These are phyloP conservation scores for Grosmannia huntii DNA, from an alignment of 2,329 filamentous ascomycete genomes.

Conservation along the genomic window DNA sequence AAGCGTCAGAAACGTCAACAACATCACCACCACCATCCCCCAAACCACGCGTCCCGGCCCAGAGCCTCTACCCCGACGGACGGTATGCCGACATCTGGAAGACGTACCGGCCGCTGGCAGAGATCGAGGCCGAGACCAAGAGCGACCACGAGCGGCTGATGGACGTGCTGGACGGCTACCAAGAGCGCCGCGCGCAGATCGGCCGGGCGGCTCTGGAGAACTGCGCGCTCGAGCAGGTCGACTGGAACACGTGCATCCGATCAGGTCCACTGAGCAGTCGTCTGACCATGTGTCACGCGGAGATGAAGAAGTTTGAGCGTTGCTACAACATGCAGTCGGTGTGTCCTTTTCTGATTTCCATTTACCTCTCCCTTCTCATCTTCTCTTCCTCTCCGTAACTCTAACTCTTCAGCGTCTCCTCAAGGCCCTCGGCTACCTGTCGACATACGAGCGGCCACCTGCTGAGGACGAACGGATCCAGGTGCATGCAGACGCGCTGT, in stretches of 20 bases:
- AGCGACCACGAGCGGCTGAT: constrained; percentile 68
- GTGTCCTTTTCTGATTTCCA: too few species aligned
- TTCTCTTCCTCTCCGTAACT: not conserved
- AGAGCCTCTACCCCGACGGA: constrained; percentile 46
- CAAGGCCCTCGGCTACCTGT: constrained; percentile 78
- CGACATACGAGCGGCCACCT: constrained; percentile 47
- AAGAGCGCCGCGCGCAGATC: constrained; percentile 66
- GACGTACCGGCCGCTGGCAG: constrained; percentile 62
- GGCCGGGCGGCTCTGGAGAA: constrained; percentile 82
- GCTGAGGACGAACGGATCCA: constrained; percentile 79
- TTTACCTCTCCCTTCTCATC: too few species aligned
- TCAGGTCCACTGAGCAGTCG: constrained; percentile 53
- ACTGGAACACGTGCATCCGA: constrained; percentile 71
- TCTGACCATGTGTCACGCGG: constrained; percentile 67
- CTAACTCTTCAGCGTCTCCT: constrained; percentile 54
- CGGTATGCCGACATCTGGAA: constrained; percentile 81
- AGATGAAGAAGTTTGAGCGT: constrained; percentile 66
- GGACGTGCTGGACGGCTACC: constrained; percentile 72
- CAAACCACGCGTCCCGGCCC: constrained; percentile 25
- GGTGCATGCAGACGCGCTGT: constrained; percentile 88
- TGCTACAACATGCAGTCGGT: constrained; percentile 86
- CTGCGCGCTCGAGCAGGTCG: constrained; percentile 76
- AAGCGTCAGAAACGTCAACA: constrained; percentile 6
- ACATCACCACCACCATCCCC: not conserved
- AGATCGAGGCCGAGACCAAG: constrained; percentile 56